These are phyloP conservation scores for Cladosporium sp. DNA, from an alignment of 2,329 filamentous ascomycete genomes.

Conservation along the genomic window DNA sequence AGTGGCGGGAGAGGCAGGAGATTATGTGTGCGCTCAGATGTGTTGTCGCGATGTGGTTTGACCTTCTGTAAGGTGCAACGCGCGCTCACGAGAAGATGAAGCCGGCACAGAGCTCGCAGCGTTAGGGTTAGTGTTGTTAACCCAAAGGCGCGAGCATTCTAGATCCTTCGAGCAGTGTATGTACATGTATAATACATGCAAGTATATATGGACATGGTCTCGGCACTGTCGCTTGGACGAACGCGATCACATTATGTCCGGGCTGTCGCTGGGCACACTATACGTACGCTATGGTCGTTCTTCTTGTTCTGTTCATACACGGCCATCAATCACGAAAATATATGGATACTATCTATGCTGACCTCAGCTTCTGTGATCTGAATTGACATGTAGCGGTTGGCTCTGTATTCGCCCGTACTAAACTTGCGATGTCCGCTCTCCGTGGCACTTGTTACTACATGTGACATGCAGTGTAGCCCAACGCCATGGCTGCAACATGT, in stretches of 20 bases:
- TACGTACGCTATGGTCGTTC: not conserved
- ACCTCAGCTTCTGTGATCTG: not conserved
- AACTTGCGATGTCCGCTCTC: not conserved
- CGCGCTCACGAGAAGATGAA: no score
- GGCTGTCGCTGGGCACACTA: not conserved
- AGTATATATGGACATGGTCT: not conserved
- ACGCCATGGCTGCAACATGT: not conserved
- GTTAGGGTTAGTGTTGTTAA: not conserved
- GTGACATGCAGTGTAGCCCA: not conserved
- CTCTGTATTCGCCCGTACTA: not conserved
- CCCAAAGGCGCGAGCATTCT: not conserved
- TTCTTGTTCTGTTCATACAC: not conserved
- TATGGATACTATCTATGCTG: not conserved
- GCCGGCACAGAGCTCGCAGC: no score
- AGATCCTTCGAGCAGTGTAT: not conserved
- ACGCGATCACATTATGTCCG: not conserved
- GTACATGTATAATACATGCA: not conserved
- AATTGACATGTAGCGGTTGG: not conserved
- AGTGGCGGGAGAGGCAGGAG: not conserved
- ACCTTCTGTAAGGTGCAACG: not conserved
- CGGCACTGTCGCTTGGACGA: not conserved
- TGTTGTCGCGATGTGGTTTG: not conserved
- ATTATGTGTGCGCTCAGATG: not conserved
- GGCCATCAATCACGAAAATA: no score
- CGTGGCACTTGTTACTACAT: not conserved